Base-by-base conservation (phyloP, 2,329 filamentous ascomycete genomes). In the Aspergillus sclerotialis region DNA sequence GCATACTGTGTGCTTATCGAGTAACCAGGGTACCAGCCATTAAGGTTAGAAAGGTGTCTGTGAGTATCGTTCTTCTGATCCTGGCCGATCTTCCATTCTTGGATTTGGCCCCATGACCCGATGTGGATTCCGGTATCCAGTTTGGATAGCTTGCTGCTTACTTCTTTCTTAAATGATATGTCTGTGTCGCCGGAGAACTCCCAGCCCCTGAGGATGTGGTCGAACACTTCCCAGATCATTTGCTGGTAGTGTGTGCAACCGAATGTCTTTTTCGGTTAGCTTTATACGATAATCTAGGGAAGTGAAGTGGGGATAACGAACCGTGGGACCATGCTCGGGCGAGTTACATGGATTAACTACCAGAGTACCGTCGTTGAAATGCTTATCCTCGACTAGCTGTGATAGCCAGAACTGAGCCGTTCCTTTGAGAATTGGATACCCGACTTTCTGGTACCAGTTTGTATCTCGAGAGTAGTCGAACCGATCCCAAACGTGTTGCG, bases 271-370 rank as follows among this genome's bases (percentile, higher is more conserved):
- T 6, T 23, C 19, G 19, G 19, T 23, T 23, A 23, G 23, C 23
- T n/a, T n/a, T n/a, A n/a, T n/a, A n/a, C n/a, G n/a, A n/a, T n/a
- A n/a, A n/a, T n/a, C n/a, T n/a, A n/a, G n/a, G n/a, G n/a, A n/a
- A n/a, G n/a, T n/a, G n/a, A n/a, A n/a, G n/a, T n/a, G n/a, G n/a
- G n/a, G n/a, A n/a, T n/a, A 11, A 10, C 39, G 28, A 12, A 42
- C 39, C 4, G 67, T 69, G 1, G 67, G 65, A 0, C 74, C 73
- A 25, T 72, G 72, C 49, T 78, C 74, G 1, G 75, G 70, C n/a
- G 69, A 73, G 36, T 72, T 76, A 51, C 74, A 78, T 0, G 73
- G 74, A 42, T 74, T 76, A 1, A 71, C 72, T 0, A 78, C 72
- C 3, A 76, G 60, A 0, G 65, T 68, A 7, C 64, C 63, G 35